Evolutionary conservation across 2,329 filamentous ascomycete genomes (phyloP).

Genomic region (Penicillium sp.): DNA sequence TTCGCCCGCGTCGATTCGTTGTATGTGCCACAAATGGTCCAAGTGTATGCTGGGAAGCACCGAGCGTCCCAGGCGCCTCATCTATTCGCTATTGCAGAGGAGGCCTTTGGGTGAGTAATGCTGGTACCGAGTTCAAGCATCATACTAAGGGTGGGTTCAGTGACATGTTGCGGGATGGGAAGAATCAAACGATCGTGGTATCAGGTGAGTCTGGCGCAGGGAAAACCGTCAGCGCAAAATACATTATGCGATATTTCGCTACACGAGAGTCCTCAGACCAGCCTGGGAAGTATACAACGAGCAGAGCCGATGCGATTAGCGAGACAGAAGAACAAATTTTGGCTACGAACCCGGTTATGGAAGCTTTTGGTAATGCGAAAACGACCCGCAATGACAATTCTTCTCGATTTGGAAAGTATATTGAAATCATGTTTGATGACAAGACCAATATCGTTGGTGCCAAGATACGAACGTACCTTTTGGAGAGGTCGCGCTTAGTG

Average conservation of each 20-base stretch:
- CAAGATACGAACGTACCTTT: slow-evolving; percentile 92
- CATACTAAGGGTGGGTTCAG: slow-evolving; percentile 54
- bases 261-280: slow-evolving; percentile 93
- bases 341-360: slow-evolving; percentile 99
- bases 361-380: slow-evolving; percentile 99
- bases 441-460: slow-evolving; percentile 96
- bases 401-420: slow-evolving; percentile 98
- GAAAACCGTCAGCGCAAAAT: slow-evolving; percentile 99
- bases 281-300: slow-evolving; percentile 76
- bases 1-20: slow-evolving; percentile 97
- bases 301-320: slow-evolving; percentile 80
- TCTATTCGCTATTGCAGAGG: slow-evolving; percentile 97
- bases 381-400: slow-evolving; percentile 99
- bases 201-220: slow-evolving; percentile 98
- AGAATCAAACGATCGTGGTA: slow-evolving; percentile 99
- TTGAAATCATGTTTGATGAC: slow-evolving; percentile 98
- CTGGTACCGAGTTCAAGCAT: background rate
- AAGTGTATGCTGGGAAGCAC: slow-evolving; percentile 97
- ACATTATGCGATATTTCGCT: slow-evolving; percentile 99
- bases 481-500: slow-evolving; percentile 93
- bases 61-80: slow-evolving; percentile 95
- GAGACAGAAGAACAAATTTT: slow-evolving; percentile 98
- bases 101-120: slow-evolving; percentile 84
- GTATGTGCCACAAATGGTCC: slow-evolving; percentile 99
- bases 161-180: slow-evolving; percentile 94